phyloP scores from a whole-genome alignment of 257 asterid species.

The Petunia axillaris region DNA sequence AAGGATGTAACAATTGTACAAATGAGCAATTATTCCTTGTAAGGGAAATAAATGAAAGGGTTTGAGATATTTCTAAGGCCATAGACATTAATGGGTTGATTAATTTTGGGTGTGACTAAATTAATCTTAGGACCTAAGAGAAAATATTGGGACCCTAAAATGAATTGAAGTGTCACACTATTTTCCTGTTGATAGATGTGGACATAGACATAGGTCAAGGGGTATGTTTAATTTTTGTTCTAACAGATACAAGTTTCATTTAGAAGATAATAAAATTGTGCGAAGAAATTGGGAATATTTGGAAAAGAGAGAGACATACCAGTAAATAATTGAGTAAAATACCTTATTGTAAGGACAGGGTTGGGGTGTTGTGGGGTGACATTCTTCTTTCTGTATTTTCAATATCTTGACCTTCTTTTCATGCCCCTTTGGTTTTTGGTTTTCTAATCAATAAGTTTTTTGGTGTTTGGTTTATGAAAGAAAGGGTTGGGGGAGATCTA shows the following conservation, averaged over 20 bases:
- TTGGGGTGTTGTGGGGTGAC: slow-evolving; percentile 32
- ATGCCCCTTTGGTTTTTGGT: not conserved
- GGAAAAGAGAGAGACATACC: not conserved
- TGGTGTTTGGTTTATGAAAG: not conserved
- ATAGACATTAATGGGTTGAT: not conserved
- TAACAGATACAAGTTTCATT: not conserved
- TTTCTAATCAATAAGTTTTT: slow-evolving; percentile 19
- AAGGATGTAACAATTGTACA: not conserved
- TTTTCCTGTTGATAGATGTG: not conserved
- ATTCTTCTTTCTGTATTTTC: slow-evolving; percentile 31
- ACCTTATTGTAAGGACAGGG: slow-evolving; percentile 33
- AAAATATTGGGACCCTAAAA: slow-evolving; percentile 45
- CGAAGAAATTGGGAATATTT: not conserved
- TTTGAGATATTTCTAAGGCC: too few species aligned
- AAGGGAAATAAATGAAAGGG: too few species aligned
- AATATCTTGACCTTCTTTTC: slow-evolving; percentile 15
- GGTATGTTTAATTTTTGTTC: not conserved
- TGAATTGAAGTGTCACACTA: slow-evolving; percentile 32
- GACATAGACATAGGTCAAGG: slow-evolving; percentile 12
- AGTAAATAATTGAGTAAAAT: slow-evolving; percentile 51
- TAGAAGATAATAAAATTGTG: slow-evolving; percentile 28
- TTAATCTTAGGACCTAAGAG: not conserved
- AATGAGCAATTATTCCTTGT: not conserved
- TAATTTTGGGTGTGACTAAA: not conserved
- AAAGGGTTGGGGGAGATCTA: not conserved